These are phyloP conservation scores for Cryphonectria parasitica DNA, from an alignment of 2,329 filamentous ascomycete genomes.

Conservation along the genomic window DNA sequence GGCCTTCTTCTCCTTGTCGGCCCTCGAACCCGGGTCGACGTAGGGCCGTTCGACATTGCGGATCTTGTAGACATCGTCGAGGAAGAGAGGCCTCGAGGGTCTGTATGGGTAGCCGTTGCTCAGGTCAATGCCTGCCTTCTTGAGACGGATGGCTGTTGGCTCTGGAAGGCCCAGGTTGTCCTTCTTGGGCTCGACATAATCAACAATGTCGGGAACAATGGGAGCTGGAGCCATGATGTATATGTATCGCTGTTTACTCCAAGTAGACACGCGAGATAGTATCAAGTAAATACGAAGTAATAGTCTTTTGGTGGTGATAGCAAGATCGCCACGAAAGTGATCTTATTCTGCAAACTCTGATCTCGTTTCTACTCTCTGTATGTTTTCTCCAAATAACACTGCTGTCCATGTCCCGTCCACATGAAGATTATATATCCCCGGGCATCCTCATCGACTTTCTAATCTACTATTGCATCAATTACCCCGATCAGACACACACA, in stretches of 20 bases:
- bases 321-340: background rate
- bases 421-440: conserved; percentile 18
- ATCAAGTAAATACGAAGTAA: too few species aligned
- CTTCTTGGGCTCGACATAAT: conserved; percentile 65
- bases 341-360: background rate
- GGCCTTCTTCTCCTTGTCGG: conserved; percentile 66
- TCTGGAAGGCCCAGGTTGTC: conserved; percentile 66
- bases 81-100: conserved; percentile 66
- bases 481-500: conserved; percentile 1
- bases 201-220: conserved; percentile 65
- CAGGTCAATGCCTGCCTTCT: conserved; percentile 71
- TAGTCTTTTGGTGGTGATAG: background rate
- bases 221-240: conserved; percentile 55
- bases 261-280: too few species aligned
- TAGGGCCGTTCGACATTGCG: conserved; percentile 59
- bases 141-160: conserved; percentile 59
- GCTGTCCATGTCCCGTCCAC: too few species aligned
- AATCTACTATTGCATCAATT: background rate
- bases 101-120: conserved; percentile 73
- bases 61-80: conserved; percentile 72
- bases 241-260: background rate
- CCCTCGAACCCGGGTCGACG: conserved; percentile 65
- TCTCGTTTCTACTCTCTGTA: background rate
- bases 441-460: background rate
- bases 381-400: background rate